phyloP scores from a whole-genome alignment of 768 basidiomycete species.

The Termitomyces sp. region DNA sequence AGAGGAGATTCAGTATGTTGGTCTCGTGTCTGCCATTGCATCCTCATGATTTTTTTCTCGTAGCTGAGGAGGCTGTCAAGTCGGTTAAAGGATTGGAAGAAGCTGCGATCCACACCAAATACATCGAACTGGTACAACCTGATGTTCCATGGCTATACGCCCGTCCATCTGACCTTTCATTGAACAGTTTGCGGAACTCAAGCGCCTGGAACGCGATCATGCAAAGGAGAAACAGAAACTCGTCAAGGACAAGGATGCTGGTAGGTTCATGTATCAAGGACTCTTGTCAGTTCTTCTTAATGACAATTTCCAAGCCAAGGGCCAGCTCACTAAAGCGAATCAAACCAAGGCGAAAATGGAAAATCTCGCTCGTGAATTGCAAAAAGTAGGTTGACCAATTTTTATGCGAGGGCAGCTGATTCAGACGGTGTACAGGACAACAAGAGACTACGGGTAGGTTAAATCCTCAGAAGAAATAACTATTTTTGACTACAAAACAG shows the following conservation, averaged over 20 bases:
- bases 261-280: constrained; percentile 30
- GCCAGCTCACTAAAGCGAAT: constrained; percentile 82
- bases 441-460: constrained; percentile 75
- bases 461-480: constrained; percentile 2
- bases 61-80: constrained; percentile 87
- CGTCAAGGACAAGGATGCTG: constrained; percentile 86
- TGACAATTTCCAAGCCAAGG: constrained; percentile 51
- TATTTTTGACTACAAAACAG: constrained; percentile 33
- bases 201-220: constrained; percentile 82
- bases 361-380: constrained; percentile 81
- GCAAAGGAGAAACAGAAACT: constrained; percentile 91
- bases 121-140: constrained; percentile 74
- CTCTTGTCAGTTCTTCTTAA: neutral
- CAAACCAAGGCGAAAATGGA: constrained; percentile 89
- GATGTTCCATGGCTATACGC: constrained; percentile 13
- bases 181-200: constrained; percentile 80
- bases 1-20: constrained; percentile 64
- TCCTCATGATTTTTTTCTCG: constrained; percentile 11
- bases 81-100: constrained; percentile 80
- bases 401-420: neutral
- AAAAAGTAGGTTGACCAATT: constrained; percentile 56
- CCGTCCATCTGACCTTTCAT: constrained; percentile 14
- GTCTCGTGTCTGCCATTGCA: constrained; percentile 1
- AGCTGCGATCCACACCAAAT: constrained; percentile 79
- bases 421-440: constrained; percentile 58